Conservation (phyloP, 2,329 filamentous ascomycete species). For the Parasarocladium wereldwijsianum region DNA sequence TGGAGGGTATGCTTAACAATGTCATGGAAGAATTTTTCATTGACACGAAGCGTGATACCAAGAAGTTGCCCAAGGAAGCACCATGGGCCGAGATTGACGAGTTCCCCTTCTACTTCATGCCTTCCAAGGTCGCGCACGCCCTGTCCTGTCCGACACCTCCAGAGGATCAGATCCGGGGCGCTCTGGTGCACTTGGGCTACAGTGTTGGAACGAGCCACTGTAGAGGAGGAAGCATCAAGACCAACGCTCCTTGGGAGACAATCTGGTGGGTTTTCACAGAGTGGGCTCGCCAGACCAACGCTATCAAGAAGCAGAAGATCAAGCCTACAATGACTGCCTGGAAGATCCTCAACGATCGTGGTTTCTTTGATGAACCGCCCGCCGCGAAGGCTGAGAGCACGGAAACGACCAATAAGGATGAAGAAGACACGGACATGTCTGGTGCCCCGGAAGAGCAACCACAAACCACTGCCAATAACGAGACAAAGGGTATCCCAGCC, state of each 20-base stretch:
- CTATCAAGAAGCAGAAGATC: constrained; percentile 59
- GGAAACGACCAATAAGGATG: background rate
- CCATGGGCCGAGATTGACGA: constrained; percentile 54
- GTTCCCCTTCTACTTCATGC: constrained; percentile 76
- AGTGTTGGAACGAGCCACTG: constrained; percentile 75
- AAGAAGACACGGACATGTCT: background rate
- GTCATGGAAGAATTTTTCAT: constrained; percentile 57
- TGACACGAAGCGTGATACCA: constrained; percentile 19
- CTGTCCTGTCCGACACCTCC: constrained; percentile 68
- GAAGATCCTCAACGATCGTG: constrained; percentile 40
- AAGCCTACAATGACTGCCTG: constrained; percentile 58
- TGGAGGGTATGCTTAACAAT: constrained; percentile 84
- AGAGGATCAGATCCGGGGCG: constrained; percentile 68
- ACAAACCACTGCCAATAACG: constrained; percentile 9
- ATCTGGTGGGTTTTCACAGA: constrained; percentile 91
- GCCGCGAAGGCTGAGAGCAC: background rate
- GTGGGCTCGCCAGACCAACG: constrained; percentile 70
- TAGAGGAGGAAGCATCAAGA: constrained; percentile 81
- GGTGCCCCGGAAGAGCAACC: constrained; percentile 2
- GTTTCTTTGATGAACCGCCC: constrained; percentile 17
- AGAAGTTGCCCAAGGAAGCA: constrained; percentile 23
- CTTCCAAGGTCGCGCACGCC: constrained; percentile 58
- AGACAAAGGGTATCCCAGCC: constrained; percentile 6
- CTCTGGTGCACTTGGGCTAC: constrained; percentile 69
- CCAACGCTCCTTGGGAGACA: constrained; percentile 76